Base-by-base conservation (phyloP, 2,329 filamentous ascomycete species). In the Truncatella angustata region DNA sequence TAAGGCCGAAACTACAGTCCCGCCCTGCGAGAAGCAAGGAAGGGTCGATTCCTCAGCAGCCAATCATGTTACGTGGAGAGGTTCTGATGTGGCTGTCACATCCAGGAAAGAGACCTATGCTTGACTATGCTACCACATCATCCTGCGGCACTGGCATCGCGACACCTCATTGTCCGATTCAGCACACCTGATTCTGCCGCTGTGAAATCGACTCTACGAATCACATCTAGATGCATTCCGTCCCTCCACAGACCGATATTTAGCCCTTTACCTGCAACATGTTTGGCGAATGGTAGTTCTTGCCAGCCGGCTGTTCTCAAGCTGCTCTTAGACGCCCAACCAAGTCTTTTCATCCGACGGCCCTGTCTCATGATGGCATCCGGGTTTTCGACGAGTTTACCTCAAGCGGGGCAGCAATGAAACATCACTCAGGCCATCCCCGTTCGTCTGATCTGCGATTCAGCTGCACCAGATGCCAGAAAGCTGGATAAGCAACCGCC, bases 101-200 rank as follows among this genome's bases (percentile, higher is more conserved):
- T 9, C 23, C 21, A 23, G 12, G n/a, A n/a, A n/a, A n/a, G n/a
- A n/a, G n/a, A n/a, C n/a, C 37, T 23, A 34, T 20, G 30, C 18
- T 21, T 34, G 20, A 34, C 24, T 24, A 16, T n/a, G 30, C 32
- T 49, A 36, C 45, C 20, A 37, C 20, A 30, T 14, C 21, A 12
- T 10, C 12, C 4, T 20, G 18, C 28, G 10, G 28, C 18, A 28
- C 28, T 18, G 30, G n/a, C 44, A 23, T 49, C n/a, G 30, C 45
- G 34, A 49, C 30, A 49, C 20, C 45, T 49, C 45, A 49, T 49
- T 36, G 32, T 26, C 21, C 45, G 37, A 20, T 37, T 37, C 45
- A 49, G 16, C 34, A 36, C 45, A 49, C 45, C 45, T 34, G n/a
- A 37, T 37, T 16, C 18, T 37, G 30, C 6, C 24, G 21, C 37